Evolutionary conservation across 2,329 filamentous ascomycete genomes (phyloP).

Genomic region (Rosellinia necatrix): DNA sequence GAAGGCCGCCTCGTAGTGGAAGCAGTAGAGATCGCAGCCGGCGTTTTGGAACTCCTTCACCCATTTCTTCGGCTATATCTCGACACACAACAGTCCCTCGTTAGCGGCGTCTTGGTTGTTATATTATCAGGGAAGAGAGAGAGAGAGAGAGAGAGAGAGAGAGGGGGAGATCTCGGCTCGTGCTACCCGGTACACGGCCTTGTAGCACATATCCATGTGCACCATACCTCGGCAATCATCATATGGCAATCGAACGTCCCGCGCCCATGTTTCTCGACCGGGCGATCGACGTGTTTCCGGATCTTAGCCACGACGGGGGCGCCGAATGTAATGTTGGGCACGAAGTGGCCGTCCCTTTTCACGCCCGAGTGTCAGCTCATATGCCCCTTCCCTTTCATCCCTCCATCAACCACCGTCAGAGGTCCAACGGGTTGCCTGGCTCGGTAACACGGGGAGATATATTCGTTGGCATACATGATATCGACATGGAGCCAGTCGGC

Average conservation of each 20-base stretch:
- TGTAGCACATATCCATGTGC: not conserved
- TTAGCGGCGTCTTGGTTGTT: too few relatives aligned
- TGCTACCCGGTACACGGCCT: too few relatives aligned
- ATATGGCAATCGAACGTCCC: constrained; percentile 99
- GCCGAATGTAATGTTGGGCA: constrained; percentile 97
- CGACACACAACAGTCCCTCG: not conserved
- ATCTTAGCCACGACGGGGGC: constrained; percentile 95
- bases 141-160: too few relatives aligned
- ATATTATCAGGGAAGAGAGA: too few relatives aligned
- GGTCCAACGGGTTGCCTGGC: not conserved
- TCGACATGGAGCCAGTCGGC: constrained; percentile 96
- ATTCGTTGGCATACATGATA: constrained; percentile 66
- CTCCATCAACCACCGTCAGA: not conserved
- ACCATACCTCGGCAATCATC: constrained; percentile 95
- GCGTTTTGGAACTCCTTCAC: constrained; percentile 92
- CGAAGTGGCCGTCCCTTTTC: constrained; percentile 95
- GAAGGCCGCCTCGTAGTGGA: constrained; percentile 97
- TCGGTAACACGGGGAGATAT: not conserved
- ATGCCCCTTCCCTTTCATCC: not conserved
- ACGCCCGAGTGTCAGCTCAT: constrained; percentile 9
- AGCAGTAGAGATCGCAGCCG: constrained; percentile 98
- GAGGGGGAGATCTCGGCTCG: too few relatives aligned
- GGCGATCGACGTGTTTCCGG: constrained; percentile 79
- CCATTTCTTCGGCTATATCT: constrained; percentile 88
- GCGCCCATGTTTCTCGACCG: constrained; percentile 69